Percentiles rank a stretch among this genome's conserved stretches.
Conservation (phyloP, 108 stramenopile genomes). For the Cyclostephanos invisitatus region DNA sequence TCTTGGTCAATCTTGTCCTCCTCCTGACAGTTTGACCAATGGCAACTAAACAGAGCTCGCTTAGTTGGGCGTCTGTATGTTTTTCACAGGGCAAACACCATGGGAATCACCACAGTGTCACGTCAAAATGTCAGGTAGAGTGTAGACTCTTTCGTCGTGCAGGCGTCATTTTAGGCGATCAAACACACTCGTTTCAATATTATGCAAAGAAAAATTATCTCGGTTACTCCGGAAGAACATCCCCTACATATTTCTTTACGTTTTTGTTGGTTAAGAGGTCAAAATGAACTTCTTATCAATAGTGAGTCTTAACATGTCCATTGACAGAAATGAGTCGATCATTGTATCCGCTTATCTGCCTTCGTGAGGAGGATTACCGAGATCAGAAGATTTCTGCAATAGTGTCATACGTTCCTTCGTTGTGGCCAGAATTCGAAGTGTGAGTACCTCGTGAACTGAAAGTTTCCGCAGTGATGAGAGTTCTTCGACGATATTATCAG, state of each 20-base stretch:
- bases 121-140: too few relatives aligned
- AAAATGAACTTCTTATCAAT: neutral
- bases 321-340: neutral
- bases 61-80: too few relatives aligned
- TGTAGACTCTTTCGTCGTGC: too few relatives aligned
- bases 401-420: constrained; percentile 41
- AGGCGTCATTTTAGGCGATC: too few relatives aligned
- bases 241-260: neutral
- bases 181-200: too few relatives aligned
- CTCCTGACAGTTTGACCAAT: too few relatives aligned
- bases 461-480: constrained; percentile 22
- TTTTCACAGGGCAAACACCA: too few relatives aligned
- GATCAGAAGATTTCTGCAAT: constrained; percentile 21
- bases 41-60: too few relatives aligned
- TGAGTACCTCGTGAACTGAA: constrained; percentile 35
- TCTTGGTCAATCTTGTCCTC: too few relatives aligned
- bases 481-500: neutral
- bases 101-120: too few relatives aligned
- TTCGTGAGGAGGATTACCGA: neutral
- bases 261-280: neutral
- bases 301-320: neutral
- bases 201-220: neutral
- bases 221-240: neutral
- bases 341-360: neutral
- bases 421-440: constrained; percentile 41